Percentiles rank a stretch among this genome's conserved stretches.
Evolutionary conservation across 495 filamentous ascomycete genomes (phyloP).

Genomic region (Hapsidospora chrysogenum): DNA sequence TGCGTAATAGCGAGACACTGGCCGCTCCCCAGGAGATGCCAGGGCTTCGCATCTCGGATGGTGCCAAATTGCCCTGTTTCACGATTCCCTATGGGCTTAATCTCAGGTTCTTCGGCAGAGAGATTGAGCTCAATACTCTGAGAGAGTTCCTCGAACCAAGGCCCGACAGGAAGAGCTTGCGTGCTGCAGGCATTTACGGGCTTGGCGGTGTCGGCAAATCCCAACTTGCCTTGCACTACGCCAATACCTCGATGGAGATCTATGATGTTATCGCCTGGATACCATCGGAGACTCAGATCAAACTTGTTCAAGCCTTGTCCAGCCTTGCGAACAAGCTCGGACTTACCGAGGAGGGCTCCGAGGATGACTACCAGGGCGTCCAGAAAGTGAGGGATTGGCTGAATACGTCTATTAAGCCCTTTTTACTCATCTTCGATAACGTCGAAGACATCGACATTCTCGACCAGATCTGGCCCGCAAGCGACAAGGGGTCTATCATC

Average conservation of each 20-base stretch:
- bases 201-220: constrained; percentile 8
- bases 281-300: constrained; percentile 2
- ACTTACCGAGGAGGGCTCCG: neutral
- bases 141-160: constrained; percentile 2
- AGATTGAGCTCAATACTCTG: neutral
- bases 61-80: constrained; percentile 1
- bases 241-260: constrained; percentile 4
- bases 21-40: neutral
- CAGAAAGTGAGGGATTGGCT: constrained; percentile 4
- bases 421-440: constrained; percentile 4
- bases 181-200: constrained; percentile 5
- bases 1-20: neutral
- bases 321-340: constrained; percentile 4
- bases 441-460: constrained; percentile 3
- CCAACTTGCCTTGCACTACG: constrained; percentile 7
- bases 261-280: constrained; percentile 7
- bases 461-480: constrained; percentile 5
- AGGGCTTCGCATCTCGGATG: neutral
- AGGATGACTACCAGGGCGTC: constrained; percentile 3
- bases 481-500: constrained; percentile 3
- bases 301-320: constrained; percentile 4
- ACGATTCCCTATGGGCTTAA: constrained; percentile 3
- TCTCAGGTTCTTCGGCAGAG: constrained; percentile 1
- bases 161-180: neutral
- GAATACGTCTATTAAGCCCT: constrained; percentile 3